Evolutionary conservation across 768 basidiomycete genomes (phyloP), one percentile per base, ranked within the genome.

Genomic region (Lactarius quietus): DNA sequence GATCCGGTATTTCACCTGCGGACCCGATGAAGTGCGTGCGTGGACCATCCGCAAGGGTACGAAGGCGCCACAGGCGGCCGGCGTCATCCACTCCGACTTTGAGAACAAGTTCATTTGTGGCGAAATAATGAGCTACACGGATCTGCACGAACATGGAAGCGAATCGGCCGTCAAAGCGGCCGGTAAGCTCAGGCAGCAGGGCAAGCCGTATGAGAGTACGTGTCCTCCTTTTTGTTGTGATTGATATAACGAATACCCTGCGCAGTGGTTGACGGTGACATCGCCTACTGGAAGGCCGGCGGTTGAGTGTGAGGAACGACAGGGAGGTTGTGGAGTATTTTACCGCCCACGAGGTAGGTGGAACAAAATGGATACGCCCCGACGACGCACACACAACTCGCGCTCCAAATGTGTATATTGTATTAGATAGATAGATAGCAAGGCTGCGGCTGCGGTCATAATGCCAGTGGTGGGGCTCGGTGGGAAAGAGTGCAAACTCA

Each of bases 51-150:
- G 95, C 64, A 87, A 86, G 64, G 95, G 93, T 26, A 95, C 89
- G 31, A 97, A 95, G 75, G 96, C 97, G 1, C 97, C 96, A 3
- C 91, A 94, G 74, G 97, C 97, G 9, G 97, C 97, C 43, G 97
- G 97, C 76, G 94, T 98, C 69, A 98, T 98, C 73, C 96, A 98
- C 82, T 89, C 93, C 59, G 95, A 98, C 78, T 98, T 98, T 74
- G 94, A 98, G 80, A 92, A 96, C 77, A 95, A 97, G 78, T 97
- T 97, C 71, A 90, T 98, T 28, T 97, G 94, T 68, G 95, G 94
- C 76, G 96, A 98, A 78, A 96, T 98, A 74, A 96, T 98, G 94
- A 73, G 86, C 1, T 97, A 87, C 72, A 86, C 87, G 0, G 97
- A 98, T 76, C 80, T 99, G 66, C 89, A 89, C 72, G 94, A 97